Evolutionary conservation across 352 stramenopile genomes (phyloP).

Genomic region (Phytophthora aleatoria): DNA sequence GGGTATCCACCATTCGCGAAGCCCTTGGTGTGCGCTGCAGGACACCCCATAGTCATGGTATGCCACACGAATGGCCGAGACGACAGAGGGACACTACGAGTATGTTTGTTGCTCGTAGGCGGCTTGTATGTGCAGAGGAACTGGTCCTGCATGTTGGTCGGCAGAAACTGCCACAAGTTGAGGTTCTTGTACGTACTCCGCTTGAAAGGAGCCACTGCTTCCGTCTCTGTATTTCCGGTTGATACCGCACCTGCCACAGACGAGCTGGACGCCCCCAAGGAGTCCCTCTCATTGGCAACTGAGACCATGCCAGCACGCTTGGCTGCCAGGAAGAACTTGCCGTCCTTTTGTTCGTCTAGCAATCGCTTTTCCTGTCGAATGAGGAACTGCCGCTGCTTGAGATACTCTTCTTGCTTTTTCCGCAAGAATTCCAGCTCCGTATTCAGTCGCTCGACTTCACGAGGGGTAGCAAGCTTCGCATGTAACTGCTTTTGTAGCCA

Average conservation of each 20-base stretch:
- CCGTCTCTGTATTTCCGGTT: slow-evolving; percentile 15
- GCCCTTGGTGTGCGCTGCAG: slow-evolving; percentile 79
- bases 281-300: slow-evolving; percentile 28
- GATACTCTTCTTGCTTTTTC: slow-evolving; percentile 75
- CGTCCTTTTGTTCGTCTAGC: slow-evolving; percentile 55
- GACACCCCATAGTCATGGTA: slow-evolving; percentile 88
- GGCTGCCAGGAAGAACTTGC: slow-evolving; percentile 45
- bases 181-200: slow-evolving; percentile 85
- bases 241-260: slow-evolving; percentile 24
- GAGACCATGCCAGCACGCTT: slow-evolving; percentile 30
- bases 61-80: slow-evolving; percentile 71
- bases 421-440: slow-evolving; percentile 67
- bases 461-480: slow-evolving; percentile 15
- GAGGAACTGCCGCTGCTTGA: slow-evolving; percentile 77
- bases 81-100: slow-evolving; percentile 18
- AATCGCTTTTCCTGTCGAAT: slow-evolving; percentile 76
- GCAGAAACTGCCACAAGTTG: slow-evolving; percentile 78
- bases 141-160: slow-evolving; percentile 89
- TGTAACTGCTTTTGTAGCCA: slow-evolving; percentile 57
- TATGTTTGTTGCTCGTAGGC: slow-evolving; percentile 14
- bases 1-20: slow-evolving; percentile 76
- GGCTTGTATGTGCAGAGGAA: slow-evolving; percentile 69
- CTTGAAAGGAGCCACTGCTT: slow-evolving; percentile 75
- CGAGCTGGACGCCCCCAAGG: slow-evolving; percentile 14
- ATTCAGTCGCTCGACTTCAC: slow-evolving; percentile 40